Percentiles rank a stretch among this genome's conserved stretches.
These are phyloP conservation scores for Calonectria pteridis DNA, from an alignment of 2,329 filamentous ascomycete genomes.

Conservation along the genomic window DNA sequence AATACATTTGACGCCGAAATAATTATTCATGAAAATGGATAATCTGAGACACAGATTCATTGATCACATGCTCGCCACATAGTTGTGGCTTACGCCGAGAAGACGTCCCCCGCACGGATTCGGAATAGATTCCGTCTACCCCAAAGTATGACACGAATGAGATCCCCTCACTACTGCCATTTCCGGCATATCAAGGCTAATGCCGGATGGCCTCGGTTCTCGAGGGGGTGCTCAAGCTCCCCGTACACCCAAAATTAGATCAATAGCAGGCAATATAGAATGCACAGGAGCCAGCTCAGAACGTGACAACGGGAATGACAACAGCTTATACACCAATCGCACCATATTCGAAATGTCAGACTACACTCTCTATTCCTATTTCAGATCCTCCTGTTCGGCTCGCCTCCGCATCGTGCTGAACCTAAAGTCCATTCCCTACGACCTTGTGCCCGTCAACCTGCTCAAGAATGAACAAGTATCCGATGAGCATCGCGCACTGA, in stretches of 20 bases:
- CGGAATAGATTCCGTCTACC: conserved; percentile 18
- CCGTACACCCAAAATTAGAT: not conserved
- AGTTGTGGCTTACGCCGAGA: not conserved
- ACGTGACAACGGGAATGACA: not conserved
- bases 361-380: conserved; percentile 69
- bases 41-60: not conserved
- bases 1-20: not conserved
- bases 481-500: conserved; percentile 58
- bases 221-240: no score
- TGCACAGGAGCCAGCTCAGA: not conserved
- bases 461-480: conserved; percentile 65
- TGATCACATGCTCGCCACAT: not conserved
- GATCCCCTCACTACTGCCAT: not conserved
- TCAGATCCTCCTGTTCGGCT: conserved; percentile 72
- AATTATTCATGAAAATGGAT: not conserved
- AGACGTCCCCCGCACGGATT: conserved; percentile 12
- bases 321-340: not conserved
- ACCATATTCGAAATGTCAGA: conserved; percentile 32
- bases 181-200: conserved; percentile 5
- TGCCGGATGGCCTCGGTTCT: conserved; percentile 11
- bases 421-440: conserved; percentile 65
- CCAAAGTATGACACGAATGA: not conserved
- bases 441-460: conserved; percentile 63
- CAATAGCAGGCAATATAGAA: not conserved
- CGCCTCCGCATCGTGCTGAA: conserved; percentile 71